Evolutionary conservation across 2,329 filamentous ascomycete species (phyloP), one percentile per base, ranked within the genome.

Genomic region (Aspergillus pseudoglaucus): DNA sequence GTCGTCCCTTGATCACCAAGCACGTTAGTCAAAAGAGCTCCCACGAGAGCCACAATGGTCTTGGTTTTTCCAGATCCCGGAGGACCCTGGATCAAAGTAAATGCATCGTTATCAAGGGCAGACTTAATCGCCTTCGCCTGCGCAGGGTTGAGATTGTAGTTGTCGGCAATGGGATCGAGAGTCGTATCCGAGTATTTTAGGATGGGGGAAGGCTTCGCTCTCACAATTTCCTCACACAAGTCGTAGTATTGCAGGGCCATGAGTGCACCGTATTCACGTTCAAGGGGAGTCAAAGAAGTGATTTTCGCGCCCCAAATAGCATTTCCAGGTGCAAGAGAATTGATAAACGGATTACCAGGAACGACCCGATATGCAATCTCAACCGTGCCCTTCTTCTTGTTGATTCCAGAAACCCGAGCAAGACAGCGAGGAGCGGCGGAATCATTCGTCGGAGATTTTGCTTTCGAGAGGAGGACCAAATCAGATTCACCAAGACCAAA

Each of bases 21-120:
- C 44, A 58, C 75, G 35, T 80, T 79, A 5, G 83, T 87, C 40
- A 95, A 68, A 14, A 98, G 75, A 33, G 89, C 88, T 32, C 93
- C 93, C 20, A 97, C 90, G 76, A 98, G 94, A 27, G 91, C 93
- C 47, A 95, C 82, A 51, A 98, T 98, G 0, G 93, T 98, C 67
- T 98, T 98, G 0, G 93, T 98, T 73, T 98, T 98, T 62, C 91
- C 93, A 3, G 93, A 96, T 67, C 93, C 93, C 1, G 93, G 93
- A 44, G 93, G 93, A 47, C 88, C 93, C 71, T 98, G 93, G 58
- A 98, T 90, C 51, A 98, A 75, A 3, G 93, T 97, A 63, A 98
- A 98, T 0, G 89, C 94, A 68, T 97, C 93, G 58, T 98, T 98
- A 60, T 95, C 90, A 48, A 90, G 81, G 10, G 90, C 91, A 46